Evolutionary conservation across 2,329 filamentous ascomycete species (phyloP).

Genomic region (Colletotrichum higginsianum): DNA sequence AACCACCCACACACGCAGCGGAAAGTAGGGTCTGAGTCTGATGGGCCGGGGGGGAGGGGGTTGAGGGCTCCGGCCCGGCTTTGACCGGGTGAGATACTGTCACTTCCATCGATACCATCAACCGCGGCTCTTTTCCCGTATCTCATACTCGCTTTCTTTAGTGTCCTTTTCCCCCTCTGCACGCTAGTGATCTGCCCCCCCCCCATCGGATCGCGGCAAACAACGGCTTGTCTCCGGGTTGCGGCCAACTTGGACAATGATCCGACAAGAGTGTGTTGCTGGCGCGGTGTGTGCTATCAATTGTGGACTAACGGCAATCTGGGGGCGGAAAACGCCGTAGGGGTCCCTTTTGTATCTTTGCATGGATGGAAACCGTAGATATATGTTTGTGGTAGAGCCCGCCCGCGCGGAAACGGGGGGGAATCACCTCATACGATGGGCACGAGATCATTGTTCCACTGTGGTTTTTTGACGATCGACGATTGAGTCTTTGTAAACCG

Average conservation of each 20-base stretch:
- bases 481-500: background rate
- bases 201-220: slow-evolving; percentile 18
- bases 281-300: slow-evolving; percentile 25
- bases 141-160: background rate
- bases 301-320: slow-evolving; percentile 35
- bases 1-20: too few relatives aligned
- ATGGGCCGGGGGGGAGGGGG: slow-evolving; percentile 4
- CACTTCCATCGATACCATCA: slow-evolving; percentile 15
- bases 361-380: slow-evolving; percentile 1
- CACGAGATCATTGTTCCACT: slow-evolving; percentile 11
- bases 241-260: background rate
- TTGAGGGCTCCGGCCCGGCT: slow-evolving; percentile 27
- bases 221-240: slow-evolving; percentile 17
- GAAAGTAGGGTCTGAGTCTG: too few relatives aligned
- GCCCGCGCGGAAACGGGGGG: background rate
- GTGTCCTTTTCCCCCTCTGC: background rate
- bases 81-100: slow-evolving; percentile 25
- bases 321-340: slow-evolving; percentile 17
- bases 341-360: background rate
- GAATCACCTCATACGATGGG: background rate
- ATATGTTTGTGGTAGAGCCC: slow-evolving; percentile 30
- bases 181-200: slow-evolving; percentile 15
- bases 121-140: slow-evolving; percentile 20
- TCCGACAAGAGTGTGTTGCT: slow-evolving; percentile 6
- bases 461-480: background rate